Evolutionary conservation across 2,329 filamentous ascomycete species (phyloP), one percentile per base, ranked within the genome.

Genomic region (Aspergillus piperis): DNA sequence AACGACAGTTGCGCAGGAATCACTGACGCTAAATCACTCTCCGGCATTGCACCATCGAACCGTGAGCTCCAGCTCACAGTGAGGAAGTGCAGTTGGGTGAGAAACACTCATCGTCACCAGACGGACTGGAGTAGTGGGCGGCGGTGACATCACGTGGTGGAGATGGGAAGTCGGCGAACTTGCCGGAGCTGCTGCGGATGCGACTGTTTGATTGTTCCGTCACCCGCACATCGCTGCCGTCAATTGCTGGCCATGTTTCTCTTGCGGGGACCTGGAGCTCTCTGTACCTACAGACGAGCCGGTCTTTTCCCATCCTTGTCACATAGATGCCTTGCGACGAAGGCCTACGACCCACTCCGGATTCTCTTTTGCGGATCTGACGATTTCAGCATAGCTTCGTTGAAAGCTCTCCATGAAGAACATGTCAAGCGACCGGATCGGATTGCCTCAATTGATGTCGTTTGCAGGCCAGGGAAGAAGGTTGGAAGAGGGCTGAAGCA

Each of bases 291-390:
- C 54, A 70, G 64, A 58, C 60, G 63, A 17, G 41, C 63, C 13
- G 49, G 51, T 39, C 42, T 59, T 17, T 47, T 42, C 41, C 61
- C 56, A 23, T 50, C 54, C 19, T 64, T 64, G 56, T 19, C 52
- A 8, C 60, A 55, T 57, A 67, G 73, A 54, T 68, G 60, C 32
- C 67, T 71, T 36, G 65, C 75, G 2, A 75, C 71, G 36, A 75
- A 71, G 54, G 58, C 70, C 8, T 70, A 72, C 65, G 75, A 82
- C 15, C 90, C 91, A 3, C 81, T 99, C 32, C 84, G 88, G 36
- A 92, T 99, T 57, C 84, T 99, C 3, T 99, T 97, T 78, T 98
- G 93, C 77, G 95, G 95, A 64, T 95, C 94, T 3, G 95, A 99
- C 75, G 83, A 88, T 2, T 96, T 98, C 77, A 97, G 94, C 79